phyloP scores from a whole-genome alignment of 225 moss, liverwort and hornwort genomes.

The Pseudoscleropodium purum region DNA sequence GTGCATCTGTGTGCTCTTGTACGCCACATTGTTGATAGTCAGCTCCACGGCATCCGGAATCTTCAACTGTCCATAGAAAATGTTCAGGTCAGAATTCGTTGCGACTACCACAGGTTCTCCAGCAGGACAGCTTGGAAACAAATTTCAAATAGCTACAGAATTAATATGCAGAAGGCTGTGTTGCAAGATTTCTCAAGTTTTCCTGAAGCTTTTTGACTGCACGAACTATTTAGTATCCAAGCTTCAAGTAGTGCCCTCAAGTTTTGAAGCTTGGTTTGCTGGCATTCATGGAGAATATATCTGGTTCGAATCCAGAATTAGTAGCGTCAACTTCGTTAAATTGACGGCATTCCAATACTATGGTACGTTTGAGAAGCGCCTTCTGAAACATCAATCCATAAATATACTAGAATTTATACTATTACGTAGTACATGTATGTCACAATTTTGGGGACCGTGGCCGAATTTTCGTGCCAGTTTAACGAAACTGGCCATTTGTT shows the following conservation, averaged over 20 bases:
- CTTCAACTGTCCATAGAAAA: not conserved
- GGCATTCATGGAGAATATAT: not conserved
- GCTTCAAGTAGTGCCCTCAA: no score
- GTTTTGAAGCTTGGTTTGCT: not conserved
- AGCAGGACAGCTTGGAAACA: not conserved
- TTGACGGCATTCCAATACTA: not conserved
- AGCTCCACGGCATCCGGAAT: not conserved
- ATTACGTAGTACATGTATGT: no score
- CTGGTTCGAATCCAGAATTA: not conserved
- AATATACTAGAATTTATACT: not conserved
- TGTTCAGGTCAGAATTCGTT: not conserved
- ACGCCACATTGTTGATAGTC: not conserved
- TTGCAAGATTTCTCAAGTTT: no score
- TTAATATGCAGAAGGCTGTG: not conserved
- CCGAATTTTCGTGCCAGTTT: not conserved
- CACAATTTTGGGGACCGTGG: not conserved
- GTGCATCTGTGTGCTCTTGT: slow-evolving; percentile 37
- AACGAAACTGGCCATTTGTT: not conserved
- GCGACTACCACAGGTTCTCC: not conserved
- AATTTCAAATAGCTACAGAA: not conserved
- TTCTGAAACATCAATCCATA: not conserved
- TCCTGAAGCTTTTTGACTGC: not conserved
- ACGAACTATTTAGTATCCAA: not conserved
- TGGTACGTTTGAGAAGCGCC: not conserved
- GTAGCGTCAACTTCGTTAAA: not conserved